A percentile compares a stretch with the other conserved stretches of the same genome.
phyloP scores from a whole-genome alignment of 495 filamentous ascomycete species.

The Penicillium angulare region DNA sequence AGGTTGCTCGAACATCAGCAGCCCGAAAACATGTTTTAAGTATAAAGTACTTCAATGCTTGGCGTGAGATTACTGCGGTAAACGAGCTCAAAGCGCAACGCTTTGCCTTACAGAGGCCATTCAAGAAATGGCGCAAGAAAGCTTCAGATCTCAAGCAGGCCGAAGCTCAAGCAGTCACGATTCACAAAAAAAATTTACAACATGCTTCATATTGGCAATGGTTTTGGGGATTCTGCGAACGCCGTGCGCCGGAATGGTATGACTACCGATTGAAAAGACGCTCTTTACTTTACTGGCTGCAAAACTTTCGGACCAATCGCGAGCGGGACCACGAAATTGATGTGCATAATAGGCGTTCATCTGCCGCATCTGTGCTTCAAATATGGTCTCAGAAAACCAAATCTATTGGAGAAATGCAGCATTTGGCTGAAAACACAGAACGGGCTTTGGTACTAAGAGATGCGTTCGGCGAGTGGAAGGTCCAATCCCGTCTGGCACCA shows the following conservation, averaged over 20 bases:
- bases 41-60: conserved; percentile 73
- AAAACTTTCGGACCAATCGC: conserved; percentile 41
- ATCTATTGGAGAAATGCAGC: conserved; percentile 24
- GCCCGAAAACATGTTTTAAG: conserved; percentile 68
- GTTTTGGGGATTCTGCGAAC: conserved; percentile 55
- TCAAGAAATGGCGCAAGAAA: conserved; percentile 54
- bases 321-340: conserved; percentile 43
- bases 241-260: conserved; percentile 53
- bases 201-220: conserved; percentile 52
- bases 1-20: conserved; percentile 54
- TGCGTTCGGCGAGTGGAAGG: conserved; percentile 38
- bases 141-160: conserved; percentile 29
- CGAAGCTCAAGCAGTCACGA: conserved; percentile 39
- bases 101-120: conserved; percentile 57
- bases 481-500: conserved; percentile 47
- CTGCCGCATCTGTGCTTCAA: conserved; percentile 28
- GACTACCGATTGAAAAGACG: conserved; percentile 47
- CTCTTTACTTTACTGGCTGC: conserved; percentile 46
- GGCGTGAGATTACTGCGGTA: conserved; percentile 70
- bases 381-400: conserved; percentile 32
- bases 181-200: conserved; percentile 44
- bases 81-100: conserved; percentile 66
- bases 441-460: conserved; percentile 29
- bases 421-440: conserved; percentile 32
- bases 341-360: conserved; percentile 23